A percentile compares a stretch with the other conserved stretches of the same genome.
phyloP scores from a whole-genome alignment of 768 basidiomycete species.

The Hypsizygus marmoreus region DNA sequence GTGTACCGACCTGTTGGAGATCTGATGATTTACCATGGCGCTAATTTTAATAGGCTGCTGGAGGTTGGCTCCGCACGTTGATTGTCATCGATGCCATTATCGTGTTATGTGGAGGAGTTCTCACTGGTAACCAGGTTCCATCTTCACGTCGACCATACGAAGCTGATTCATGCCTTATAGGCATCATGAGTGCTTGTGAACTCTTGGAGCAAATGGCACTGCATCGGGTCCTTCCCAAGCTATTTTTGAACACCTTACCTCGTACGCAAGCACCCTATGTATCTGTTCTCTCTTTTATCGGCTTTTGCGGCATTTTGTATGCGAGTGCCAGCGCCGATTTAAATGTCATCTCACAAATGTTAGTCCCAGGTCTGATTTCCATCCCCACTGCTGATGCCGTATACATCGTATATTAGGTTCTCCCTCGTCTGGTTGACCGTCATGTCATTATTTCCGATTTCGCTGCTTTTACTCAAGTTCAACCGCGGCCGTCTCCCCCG shows the following conservation, averaged over 20 bases:
- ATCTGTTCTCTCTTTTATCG: slow-evolving; percentile 50
- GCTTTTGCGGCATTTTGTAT: slow-evolving; percentile 56
- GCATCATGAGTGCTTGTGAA: slow-evolving; percentile 59
- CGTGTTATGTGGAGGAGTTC: slow-evolving; percentile 73
- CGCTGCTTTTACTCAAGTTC: slow-evolving; percentile 62
- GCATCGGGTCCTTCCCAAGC: slow-evolving; percentile 60
- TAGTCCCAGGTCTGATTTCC: slow-evolving; percentile 18
- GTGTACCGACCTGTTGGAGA: background rate
- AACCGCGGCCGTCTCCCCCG: slow-evolving; percentile 62
- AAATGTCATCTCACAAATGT: slow-evolving; percentile 61
- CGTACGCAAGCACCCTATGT: slow-evolving; percentile 53
- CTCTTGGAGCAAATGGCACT: slow-evolving; percentile 57
- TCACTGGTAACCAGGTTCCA: slow-evolving; percentile 51
- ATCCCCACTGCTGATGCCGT: background rate
- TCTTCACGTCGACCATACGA: background rate
- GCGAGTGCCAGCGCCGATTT: slow-evolving; percentile 57
- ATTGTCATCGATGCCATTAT: slow-evolving; percentile 67
- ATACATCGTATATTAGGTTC: slow-evolving; percentile 43
- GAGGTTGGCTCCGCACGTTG: slow-evolving; percentile 62
- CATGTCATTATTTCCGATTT: slow-evolving; percentile 65
- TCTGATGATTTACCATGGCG: background rate
- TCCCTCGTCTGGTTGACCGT: slow-evolving; percentile 67
- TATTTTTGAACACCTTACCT: slow-evolving; percentile 51
- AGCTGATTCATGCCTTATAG: slow-evolving; percentile 25
- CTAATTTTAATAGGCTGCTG: slow-evolving; percentile 62